Evolutionary conservation across 2,329 filamentous ascomycete genomes (phyloP), one percentile per base, ranked within the genome.

Genomic region (Fusarium solani-melongenae): DNA sequence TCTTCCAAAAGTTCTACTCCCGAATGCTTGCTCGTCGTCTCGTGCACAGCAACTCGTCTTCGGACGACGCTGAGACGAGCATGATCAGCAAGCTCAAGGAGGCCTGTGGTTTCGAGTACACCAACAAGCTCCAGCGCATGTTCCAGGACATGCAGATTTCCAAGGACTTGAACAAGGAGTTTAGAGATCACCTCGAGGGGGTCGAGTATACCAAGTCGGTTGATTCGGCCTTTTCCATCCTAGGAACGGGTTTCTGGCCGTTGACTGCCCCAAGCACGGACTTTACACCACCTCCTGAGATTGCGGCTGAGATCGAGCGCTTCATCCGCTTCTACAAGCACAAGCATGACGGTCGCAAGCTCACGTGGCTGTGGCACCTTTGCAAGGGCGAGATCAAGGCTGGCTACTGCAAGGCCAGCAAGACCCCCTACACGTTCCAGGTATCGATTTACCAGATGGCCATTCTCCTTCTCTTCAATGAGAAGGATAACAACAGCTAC

Each of bases 41-140:
- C 64, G 96, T 99, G 20, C 94, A 98, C 82, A 95, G 93, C 82
- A 98, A 93, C 81, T 98, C 96, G 0, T 96, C 96, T 4, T 98
- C 95, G 3, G 95, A 98, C 76, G 96, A 99, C 84, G 96, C 96
- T 2, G 96, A 99, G 86, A 98, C 95, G 0, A 98, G 94, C 85
- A 99, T 99, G 96, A 99, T 99, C 83, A 95, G 94, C 86, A 99
- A 98, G 85, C 88, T 99, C 75, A 99, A 99, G 86, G 96, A 99
- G 81, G 96, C 96, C 0, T 98, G 96, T 80, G 96, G 96, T 78
- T 99, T 98, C 77, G 96, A 99, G 83, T 99, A 99, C 84, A 99
- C 96, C 76, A 99, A 98, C 88, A 98, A 98, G 86, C 89, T 99
- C 53, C 96, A 98, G 86, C 94, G 97, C 80, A 99, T 99, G 96